Evolutionary conservation across 495 filamentous ascomycete genomes (phyloP).

Genomic region (Lophiotrema nucula): DNA sequence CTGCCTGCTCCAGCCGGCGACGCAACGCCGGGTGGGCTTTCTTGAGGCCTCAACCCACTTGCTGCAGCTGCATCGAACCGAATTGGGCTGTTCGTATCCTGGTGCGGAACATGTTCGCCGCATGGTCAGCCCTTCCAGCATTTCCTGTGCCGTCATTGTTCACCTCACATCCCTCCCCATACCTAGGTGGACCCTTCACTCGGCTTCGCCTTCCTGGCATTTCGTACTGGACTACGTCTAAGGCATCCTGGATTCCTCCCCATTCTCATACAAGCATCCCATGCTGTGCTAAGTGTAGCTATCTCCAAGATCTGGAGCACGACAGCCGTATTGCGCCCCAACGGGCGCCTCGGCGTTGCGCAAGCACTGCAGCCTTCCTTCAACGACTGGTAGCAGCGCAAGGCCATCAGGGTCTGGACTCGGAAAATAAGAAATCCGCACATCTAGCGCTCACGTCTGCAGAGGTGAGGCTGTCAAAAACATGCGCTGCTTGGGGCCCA

Average conservation of each 20-base stretch:
- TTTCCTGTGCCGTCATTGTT: neutral
- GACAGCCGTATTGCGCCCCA: too few species aligned
- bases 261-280: neutral
- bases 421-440: neutral
- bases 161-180: too few species aligned
- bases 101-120: neutral
- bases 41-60: too few species aligned
- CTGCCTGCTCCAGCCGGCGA: too few species aligned
- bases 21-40: too few species aligned
- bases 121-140: neutral
- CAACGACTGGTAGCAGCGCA: neutral
- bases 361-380: slow-evolving; percentile 1
- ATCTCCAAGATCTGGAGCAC: too few species aligned
- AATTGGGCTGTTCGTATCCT: neutral
- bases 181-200: too few species aligned
- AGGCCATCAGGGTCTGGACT: slow-evolving; percentile 22
- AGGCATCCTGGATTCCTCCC: neutral
- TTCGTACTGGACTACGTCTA: neutral
- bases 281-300: too few species aligned
- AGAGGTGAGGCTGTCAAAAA: neutral
- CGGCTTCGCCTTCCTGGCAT: too few species aligned
- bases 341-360: slow-evolving; percentile 2
- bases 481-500: neutral
- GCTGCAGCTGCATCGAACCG: slow-evolving; percentile 3
- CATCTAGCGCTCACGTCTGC: neutral